Base-by-base conservation (phyloP, 805 yeast species). In the Zygosaccharomyces bailii region DNA sequence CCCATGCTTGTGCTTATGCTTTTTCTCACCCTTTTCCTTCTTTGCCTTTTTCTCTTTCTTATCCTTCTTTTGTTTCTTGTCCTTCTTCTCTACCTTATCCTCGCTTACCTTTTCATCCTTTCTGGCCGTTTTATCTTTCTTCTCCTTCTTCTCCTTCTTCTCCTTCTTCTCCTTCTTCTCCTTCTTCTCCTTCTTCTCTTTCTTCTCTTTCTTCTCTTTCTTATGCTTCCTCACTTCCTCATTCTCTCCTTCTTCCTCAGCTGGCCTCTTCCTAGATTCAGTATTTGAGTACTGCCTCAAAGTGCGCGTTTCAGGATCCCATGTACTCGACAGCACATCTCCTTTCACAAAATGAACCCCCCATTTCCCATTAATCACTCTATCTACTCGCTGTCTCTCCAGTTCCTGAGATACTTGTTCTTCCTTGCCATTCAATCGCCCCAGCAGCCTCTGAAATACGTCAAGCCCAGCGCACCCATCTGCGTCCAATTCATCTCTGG, bases 381-480 rank as follows among this genome's bases (percentile, higher is more conserved):
- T 78, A 17, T 83, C 84, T 47, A 74, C 73, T 54, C 86, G 73
- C 57, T 82, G 82, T 52, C 78, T 72, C 31, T 86, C 91, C 52
- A 87, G 66, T 57, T 81, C 90, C 48, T 78, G 69, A 45, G 70
- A 69, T 19, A 85, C 76, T 45, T 73, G 76, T 25, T 79, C 84
- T 57, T 84, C 91, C 54, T 81, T 84, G 37, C 97, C 97, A 61
- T 91, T 91, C 50, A 91, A 73, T 60, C 89, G 77, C 8, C 97
- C 97, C 50, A 91, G 70, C 36, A 91, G 77, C 54, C 95, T 75
- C 69, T 91, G 99, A 61, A 93, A 91, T 2, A 84, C 96, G 63
- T 93, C 98, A 33, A 91, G 72, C 3, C 97, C 96, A 8, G 89
- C 85, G 53, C 91, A 82, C 52, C 87, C 95, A 46, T 87, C 95